phyloP scores from a whole-genome alignment of 352 stramenopile species.

The Pythium chondricola region DNA sequence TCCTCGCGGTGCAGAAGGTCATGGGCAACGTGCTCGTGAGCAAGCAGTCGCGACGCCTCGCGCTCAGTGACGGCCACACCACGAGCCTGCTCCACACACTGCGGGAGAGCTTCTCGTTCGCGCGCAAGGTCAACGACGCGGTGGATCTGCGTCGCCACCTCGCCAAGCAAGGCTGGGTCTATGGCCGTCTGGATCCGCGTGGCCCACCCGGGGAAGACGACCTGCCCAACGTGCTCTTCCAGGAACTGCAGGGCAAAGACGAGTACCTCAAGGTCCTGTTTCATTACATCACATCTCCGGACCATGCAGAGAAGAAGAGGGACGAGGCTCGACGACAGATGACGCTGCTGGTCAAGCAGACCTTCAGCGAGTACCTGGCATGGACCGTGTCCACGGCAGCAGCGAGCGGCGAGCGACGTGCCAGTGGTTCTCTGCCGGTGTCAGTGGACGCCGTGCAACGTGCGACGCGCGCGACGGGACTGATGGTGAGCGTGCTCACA shows the following conservation, averaged over 20 bases:
- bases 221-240: conserved; percentile 56
- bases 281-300: conserved; percentile 23
- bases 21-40: conserved; percentile 61
- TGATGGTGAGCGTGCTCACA: conserved; percentile 45
- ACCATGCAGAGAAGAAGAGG: conserved; percentile 29
- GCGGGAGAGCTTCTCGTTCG: conserved; percentile 67
- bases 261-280: conserved; percentile 73
- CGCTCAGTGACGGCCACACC: conserved; percentile 54
- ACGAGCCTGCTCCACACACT: conserved; percentile 41
- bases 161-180: conserved; percentile 35
- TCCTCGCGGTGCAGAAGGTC: conserved; percentile 60
- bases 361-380: conserved; percentile 54
- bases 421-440: neutral
- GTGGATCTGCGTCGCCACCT: conserved; percentile 46
- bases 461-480: conserved; percentile 39
- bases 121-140: conserved; percentile 67
- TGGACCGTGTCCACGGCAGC: conserved; percentile 34
- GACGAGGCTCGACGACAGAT: conserved; percentile 66
- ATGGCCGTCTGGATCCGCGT: conserved; percentile 34
- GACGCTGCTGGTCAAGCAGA: conserved; percentile 54
- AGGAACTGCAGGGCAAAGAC: conserved; percentile 73
- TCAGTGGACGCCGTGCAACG: conserved; percentile 47
- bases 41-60: conserved; percentile 30
- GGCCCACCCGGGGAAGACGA: conserved; percentile 24
- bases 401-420: conserved; percentile 1